Evolutionary conservation across 139 green algal species (phyloP), one percentile per base, ranked within the genome.

Genomic region (Volvox africanus): DNA sequence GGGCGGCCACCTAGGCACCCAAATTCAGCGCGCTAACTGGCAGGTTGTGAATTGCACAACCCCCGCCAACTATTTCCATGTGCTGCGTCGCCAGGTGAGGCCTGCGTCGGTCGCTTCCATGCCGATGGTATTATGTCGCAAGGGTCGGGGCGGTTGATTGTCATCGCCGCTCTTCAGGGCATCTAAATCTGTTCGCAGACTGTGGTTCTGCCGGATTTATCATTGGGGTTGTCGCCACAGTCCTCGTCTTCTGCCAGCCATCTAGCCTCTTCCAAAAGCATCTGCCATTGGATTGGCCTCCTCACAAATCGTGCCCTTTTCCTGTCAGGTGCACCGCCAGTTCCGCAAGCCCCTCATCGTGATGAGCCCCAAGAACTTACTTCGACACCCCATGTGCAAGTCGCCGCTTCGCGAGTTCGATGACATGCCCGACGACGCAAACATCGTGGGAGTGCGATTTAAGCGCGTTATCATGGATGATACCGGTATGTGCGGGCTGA

Each of bases 391-490:
- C 55, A 94, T 94, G 86, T 96, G 94, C 93, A 97, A 98, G 94
- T 97, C 93, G 22, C 88, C 90, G 20, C 94, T 99, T 37, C 90
- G 30, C 35, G 98, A 99, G 89, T 99, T 99, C 91, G 97, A 99
- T 89, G 98, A 99, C 93, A 88, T 95, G 50, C 88, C 97, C 36
- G 95, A 97, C 68, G 97, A 99, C 94, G 83, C 91, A 30, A 90
- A 88, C 93, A 97, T 98, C 65, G 95, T 98, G 87, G 98, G 98
- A 84, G 97, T 98, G 68, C 96, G 98, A 61, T 99, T 99, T 97
- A 99, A 99, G 94, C 96, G 98, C 44, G 61, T 99, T 26, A 99
- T 99, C 96, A 99, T 99, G 98, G 98, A 99, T 88, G 95, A 98
- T 88, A 93, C 92, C 6, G 95, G 96, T 88, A 88, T 50, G 62